Evolutionary conservation across 805 yeast species (phyloP).

Genomic region (Pichia insulana): DNA sequence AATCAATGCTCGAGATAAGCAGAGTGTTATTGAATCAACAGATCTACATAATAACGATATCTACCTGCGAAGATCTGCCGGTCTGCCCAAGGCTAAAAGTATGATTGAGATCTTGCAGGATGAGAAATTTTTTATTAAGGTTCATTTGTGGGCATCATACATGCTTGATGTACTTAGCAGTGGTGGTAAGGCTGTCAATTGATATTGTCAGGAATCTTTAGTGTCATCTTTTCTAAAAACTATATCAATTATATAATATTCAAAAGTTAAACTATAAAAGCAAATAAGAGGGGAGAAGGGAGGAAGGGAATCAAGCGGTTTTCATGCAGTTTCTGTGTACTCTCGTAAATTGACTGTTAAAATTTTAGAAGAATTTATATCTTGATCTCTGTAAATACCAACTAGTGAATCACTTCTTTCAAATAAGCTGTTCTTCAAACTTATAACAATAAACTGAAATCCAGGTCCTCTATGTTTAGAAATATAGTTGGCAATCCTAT

Average conservation of each 20-base stretch:
- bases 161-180: constrained; percentile 29
- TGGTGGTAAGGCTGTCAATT: background rate
- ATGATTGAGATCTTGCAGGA: constrained; percentile 49
- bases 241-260: background rate
- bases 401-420: constrained; percentile 86
- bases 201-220: too few relatives aligned
- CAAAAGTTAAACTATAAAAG: too few relatives aligned
- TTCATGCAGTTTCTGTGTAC: constrained; percentile 32
- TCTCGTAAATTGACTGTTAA: constrained; percentile 64
- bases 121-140: constrained; percentile 41
- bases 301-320: background rate
- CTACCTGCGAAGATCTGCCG: constrained; percentile 46
- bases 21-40: constrained; percentile 7
- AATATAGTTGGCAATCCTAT: constrained; percentile 79
- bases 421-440: constrained; percentile 78
- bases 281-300: too few relatives aligned
- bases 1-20: constrained; percentile 13
- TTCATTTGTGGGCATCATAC: constrained; percentile 58
- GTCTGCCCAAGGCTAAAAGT: constrained; percentile 44
- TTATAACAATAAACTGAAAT: constrained; percentile 87
- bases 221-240: too few relatives aligned
- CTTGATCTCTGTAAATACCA: constrained; percentile 83
- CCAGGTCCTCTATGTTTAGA: constrained; percentile 63
- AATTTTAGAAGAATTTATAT: constrained; percentile 61
- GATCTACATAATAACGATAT: constrained; percentile 36